A percentile compares a stretch with the other conserved stretches of the same genome.
These are phyloP conservation scores for Paraphaeosphaeria sporulosa DNA, from an alignment of 2,329 filamentous ascomycete genomes.

Conservation along the genomic window DNA sequence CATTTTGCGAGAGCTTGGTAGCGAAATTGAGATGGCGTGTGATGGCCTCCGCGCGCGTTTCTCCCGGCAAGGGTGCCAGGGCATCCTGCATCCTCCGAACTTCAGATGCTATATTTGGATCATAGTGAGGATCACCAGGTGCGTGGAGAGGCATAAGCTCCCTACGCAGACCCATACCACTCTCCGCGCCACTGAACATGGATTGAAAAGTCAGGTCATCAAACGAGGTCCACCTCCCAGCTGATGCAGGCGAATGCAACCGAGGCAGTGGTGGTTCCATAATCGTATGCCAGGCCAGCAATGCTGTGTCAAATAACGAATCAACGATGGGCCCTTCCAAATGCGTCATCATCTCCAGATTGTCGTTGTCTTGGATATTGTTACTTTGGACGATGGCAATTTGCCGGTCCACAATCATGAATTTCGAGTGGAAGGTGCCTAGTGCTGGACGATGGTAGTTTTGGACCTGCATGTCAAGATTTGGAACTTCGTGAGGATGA, in stretches of 20 bases:
- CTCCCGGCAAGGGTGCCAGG: conserved; percentile 58
- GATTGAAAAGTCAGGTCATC: conserved; percentile 35
- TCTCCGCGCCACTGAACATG: background rate
- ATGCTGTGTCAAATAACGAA: conserved; percentile 74
- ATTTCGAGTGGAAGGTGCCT: conserved; percentile 81
- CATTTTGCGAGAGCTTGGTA: conserved; percentile 58
- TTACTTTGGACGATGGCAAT: conserved; percentile 78
- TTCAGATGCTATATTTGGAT: conserved; percentile 67
- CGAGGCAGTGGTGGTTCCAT: conserved; percentile 68
- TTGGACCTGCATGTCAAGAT: conserved; percentile 75
- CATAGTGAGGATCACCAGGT: conserved; percentile 68
- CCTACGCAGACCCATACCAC: conserved; percentile 3
- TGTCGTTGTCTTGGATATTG: conserved; percentile 80
- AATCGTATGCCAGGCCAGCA: conserved; percentile 74
- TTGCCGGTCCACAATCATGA: conserved; percentile 76
- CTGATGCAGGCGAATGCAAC: conserved; percentile 58
- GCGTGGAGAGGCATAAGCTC: conserved; percentile 63
- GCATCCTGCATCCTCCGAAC: conserved; percentile 67
- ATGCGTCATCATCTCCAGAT: conserved; percentile 81
- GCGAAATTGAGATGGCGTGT: conserved; percentile 69
- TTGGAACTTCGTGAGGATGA: conserved; percentile 69
- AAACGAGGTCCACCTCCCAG: conserved; percentile 41
- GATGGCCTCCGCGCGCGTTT: conserved; percentile 65
- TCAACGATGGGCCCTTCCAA: conserved; percentile 80
- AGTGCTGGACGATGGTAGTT: conserved; percentile 75